These are phyloP conservation scores for Oryza nivara DNA, from an alignment of 176 grass and related monocot species.

Conservation along the genomic window DNA sequence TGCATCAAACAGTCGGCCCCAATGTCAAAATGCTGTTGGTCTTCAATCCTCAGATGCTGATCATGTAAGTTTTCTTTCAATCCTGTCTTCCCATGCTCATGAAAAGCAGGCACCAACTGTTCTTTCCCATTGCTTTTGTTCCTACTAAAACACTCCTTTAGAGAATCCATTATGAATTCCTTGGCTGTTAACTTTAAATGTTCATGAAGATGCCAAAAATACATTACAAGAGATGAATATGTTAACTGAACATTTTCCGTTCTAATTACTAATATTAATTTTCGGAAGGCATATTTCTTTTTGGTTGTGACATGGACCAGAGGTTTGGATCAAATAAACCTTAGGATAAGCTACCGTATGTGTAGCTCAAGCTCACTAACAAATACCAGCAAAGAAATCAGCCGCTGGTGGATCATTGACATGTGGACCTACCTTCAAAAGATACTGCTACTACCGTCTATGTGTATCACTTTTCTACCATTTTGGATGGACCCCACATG, in stretches of 20 bases:
- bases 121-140: background rate
- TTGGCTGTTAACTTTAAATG: constrained; percentile 5
- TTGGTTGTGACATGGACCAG: constrained; percentile 15
- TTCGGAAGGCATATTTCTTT: background rate
- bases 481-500: constrained; percentile 3
- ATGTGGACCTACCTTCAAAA: background rate
- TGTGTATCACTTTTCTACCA: background rate
- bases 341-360: constrained; percentile 12
- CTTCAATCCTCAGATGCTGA: constrained; percentile 51
- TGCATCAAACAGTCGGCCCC: constrained; percentile 49
- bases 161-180: background rate
- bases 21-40: constrained; percentile 50
- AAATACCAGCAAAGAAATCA: background rate
- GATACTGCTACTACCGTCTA: constrained; percentile 5
- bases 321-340: background rate
- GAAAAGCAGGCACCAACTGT: constrained; percentile 15
- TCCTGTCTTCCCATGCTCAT: constrained; percentile 14
- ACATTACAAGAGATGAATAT: background rate
- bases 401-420: background rate
- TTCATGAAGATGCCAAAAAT: constrained; percentile 26
- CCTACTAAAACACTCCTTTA: background rate
- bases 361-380: background rate
- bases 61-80: constrained; percentile 63
- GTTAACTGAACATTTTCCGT: background rate
- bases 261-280: constrained; percentile 5